phyloP scores from a whole-genome alignment of 495 filamentous ascomycete species.

The Venustampulla echinocandica region DNA sequence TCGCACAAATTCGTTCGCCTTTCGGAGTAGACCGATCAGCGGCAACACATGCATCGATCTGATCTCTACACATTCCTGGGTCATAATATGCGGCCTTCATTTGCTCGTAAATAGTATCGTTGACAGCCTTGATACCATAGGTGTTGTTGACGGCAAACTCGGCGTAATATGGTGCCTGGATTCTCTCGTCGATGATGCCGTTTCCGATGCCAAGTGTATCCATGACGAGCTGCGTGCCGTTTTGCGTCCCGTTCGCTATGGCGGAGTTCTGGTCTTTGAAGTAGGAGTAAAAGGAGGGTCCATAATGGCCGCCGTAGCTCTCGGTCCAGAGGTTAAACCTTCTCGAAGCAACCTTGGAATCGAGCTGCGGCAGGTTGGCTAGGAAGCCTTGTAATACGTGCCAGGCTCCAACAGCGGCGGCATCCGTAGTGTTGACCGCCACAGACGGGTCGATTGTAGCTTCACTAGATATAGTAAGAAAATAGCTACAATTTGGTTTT shows the following conservation, averaged over 20 bases:
- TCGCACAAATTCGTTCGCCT: slow-evolving; percentile 14
- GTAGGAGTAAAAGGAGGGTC: slow-evolving; percentile 37
- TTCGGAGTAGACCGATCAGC: slow-evolving; percentile 29
- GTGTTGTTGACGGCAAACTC: slow-evolving; percentile 57
- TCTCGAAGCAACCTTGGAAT: slow-evolving; percentile 30
- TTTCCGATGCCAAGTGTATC: slow-evolving; percentile 41
- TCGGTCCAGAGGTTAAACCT: slow-evolving; percentile 50
- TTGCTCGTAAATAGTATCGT: slow-evolving; percentile 27
- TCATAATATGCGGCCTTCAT: slow-evolving; percentile 24
- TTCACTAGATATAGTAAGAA: background rate
- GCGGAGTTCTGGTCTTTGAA: slow-evolving; percentile 36
- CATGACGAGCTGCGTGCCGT: slow-evolving; percentile 32
- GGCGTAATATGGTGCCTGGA: slow-evolving; percentile 48
- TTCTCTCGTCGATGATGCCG: slow-evolving; percentile 51
- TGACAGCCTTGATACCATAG: slow-evolving; percentile 47
- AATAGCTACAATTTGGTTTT: background rate
- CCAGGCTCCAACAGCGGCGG: slow-evolving; percentile 37
- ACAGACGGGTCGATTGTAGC: background rate
- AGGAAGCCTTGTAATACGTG: slow-evolving; percentile 39
- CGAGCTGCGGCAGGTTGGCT: slow-evolving; percentile 26
- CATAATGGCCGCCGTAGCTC: slow-evolving; percentile 47
- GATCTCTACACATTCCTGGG: slow-evolving; percentile 35
- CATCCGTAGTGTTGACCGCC: slow-evolving; percentile 34
- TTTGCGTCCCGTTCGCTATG: slow-evolving; percentile 31
- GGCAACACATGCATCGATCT: slow-evolving; percentile 32